phyloP scores from a whole-genome alignment of 164 flowering plant genomes.

The Magnolia kwangsiensis region DNA sequence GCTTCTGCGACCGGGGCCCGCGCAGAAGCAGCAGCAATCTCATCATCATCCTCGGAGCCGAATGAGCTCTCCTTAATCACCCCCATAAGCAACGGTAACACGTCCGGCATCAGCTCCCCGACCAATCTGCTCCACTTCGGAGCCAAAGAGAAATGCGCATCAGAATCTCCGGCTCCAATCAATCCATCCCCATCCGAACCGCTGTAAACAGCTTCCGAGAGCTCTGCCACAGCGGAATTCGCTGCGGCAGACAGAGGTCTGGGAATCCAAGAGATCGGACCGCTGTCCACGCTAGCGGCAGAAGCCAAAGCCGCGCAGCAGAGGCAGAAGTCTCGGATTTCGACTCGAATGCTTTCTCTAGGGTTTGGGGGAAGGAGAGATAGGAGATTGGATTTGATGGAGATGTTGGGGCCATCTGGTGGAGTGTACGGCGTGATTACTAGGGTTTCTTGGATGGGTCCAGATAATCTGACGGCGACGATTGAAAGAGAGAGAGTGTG shows the following conservation, averaged over 20 bases:
- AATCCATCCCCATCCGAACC: slow-evolving; percentile 18
- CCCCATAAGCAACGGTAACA: slow-evolving; percentile 55
- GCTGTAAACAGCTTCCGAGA: slow-evolving; percentile 31
- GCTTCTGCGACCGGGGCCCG: slow-evolving; percentile 70
- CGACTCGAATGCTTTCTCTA: slow-evolving; percentile 14
- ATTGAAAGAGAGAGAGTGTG: neutral
- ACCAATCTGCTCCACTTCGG: slow-evolving; percentile 46
- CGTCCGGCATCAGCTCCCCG: slow-evolving; percentile 56
- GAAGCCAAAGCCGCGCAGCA: slow-evolving; percentile 69
- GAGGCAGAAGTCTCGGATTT: slow-evolving; percentile 50
- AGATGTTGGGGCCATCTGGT: slow-evolving; percentile 42
- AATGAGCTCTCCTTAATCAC: slow-evolving; percentile 67
- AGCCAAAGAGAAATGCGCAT: slow-evolving; percentile 26
- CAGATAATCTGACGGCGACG: slow-evolving; percentile 41
- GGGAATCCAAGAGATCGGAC: slow-evolving; percentile 63
- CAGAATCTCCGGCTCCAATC: slow-evolving; percentile 29
- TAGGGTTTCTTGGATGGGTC: slow-evolving; percentile 40
- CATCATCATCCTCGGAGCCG: slow-evolving; percentile 50
- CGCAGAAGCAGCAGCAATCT: slow-evolving; percentile 63
- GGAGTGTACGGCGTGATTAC: slow-evolving; percentile 35
- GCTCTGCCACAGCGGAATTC: slow-evolving; percentile 33
- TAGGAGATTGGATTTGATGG: slow-evolving; percentile 48
- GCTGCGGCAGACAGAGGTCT: slow-evolving; percentile 36
- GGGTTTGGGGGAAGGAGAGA: slow-evolving; percentile 40
- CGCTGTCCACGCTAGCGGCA: slow-evolving; percentile 27